phyloP scores from a whole-genome alignment of 2,329 filamentous ascomycete genomes.

The Aspergillus pseudotamarii region DNA sequence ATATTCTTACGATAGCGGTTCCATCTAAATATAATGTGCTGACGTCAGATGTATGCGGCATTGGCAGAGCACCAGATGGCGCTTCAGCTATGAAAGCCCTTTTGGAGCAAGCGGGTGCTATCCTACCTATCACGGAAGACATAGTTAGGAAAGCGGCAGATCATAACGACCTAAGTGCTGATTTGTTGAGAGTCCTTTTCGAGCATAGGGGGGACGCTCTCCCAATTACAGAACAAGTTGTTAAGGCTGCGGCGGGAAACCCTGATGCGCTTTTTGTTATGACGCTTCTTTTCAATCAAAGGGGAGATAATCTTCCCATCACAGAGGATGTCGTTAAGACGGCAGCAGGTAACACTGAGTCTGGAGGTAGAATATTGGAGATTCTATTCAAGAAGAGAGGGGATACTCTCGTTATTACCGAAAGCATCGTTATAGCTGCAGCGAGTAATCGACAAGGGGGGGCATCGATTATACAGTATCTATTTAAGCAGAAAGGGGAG shows the following conservation, averaged over 20 bases:
- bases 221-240: neutral
- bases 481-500: neutral
- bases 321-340: neutral
- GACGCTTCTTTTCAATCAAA: neutral
- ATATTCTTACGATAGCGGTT: neutral
- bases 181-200: accelerated
- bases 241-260: neutral
- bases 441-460: neutral
- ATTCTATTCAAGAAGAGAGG: neutral
- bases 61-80: neutral
- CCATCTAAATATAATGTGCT: neutral
- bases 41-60: neutral
- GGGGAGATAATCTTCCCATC: neutral
- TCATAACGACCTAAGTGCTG: neutral
- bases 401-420: neutral
- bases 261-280: accelerated
- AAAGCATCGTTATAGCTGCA: neutral
- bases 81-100: neutral
- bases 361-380: neutral
- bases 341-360: neutral
- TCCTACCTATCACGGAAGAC: neutral
- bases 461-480: neutral
- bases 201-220: neutral
- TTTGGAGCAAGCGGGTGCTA: neutral
- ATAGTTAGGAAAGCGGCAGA: neutral